A percentile compares a stretch with the other conserved stretches of the same genome.
Evolutionary conservation across 2,329 filamentous ascomycete species (phyloP).

Genomic region (Neonectria neomacrospora): DNA sequence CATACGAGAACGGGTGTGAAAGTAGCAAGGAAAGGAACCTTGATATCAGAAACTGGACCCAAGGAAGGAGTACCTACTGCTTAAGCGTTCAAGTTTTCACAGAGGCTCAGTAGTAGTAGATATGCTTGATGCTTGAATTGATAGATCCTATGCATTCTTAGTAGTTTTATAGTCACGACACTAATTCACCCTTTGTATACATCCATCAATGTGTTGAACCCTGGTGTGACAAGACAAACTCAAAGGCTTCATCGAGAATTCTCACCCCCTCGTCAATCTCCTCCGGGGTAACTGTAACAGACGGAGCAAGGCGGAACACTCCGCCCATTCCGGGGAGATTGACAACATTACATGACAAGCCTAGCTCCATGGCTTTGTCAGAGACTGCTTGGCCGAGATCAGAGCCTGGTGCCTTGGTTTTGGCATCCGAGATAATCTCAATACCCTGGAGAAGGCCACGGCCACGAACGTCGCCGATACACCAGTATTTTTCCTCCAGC

Average conservation of each 20-base stretch:
- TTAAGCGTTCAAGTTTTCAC: too few relatives aligned
- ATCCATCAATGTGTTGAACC: too few relatives aligned
- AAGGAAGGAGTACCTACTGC: too few relatives aligned
- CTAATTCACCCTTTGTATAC: too few relatives aligned
- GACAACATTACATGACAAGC: constrained; percentile 61
- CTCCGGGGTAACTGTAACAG: constrained; percentile 59
- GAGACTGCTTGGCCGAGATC: constrained; percentile 57
- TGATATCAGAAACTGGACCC: too few relatives aligned
- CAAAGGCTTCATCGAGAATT: constrained; percentile 63
- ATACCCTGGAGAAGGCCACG: constrained; percentile 61
- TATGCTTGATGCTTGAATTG: too few relatives aligned
- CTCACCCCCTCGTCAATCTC: constrained; percentile 58
- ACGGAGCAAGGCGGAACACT: constrained; percentile 62
- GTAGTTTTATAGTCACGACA: too few relatives aligned
- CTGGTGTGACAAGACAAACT: constrained; percentile 1
- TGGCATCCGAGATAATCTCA: constrained; percentile 59
- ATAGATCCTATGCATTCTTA: too few relatives aligned
- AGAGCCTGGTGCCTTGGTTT: constrained; percentile 53
- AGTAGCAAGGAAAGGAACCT: too few relatives aligned
- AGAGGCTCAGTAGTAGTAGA: too few relatives aligned
- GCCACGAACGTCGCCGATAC: constrained; percentile 64
- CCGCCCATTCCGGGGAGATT: constrained; percentile 60
- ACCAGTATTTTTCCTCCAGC: constrained; percentile 61
- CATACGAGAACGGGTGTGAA: too few relatives aligned
- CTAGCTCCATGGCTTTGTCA: constrained; percentile 55